Evolutionary conservation across 129 eudicot species (phyloP), one percentile per base, ranked within the genome.

Genomic region (Dittrichia graveolens): DNA sequence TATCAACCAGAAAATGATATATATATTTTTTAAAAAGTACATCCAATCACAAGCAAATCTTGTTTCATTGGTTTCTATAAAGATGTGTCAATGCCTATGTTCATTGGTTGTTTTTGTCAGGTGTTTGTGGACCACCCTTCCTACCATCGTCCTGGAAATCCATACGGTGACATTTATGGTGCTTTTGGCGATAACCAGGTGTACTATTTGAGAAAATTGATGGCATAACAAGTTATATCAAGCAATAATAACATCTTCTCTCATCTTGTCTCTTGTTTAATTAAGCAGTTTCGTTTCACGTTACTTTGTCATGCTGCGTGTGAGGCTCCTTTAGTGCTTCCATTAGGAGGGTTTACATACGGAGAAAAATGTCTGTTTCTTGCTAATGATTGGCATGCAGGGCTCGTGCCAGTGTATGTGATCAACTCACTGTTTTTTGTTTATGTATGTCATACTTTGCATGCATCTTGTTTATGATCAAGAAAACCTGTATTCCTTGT

Each of bases 101-200:
- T 24, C 2, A 2, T 24, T 24, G 31, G 31, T 67, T 73, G 47
- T 18, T 72, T 65, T 54, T 65, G 62, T 81, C 71, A 93, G 96
- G 96, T 93, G 45, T 93, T 93, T 78, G 95, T 93, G 69, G 96
- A 93, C 73, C 98, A 93, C 68, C 86, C 92, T 65, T 85, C 96
- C 4, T 92, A 83, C 81, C 96, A 87, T 72, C 86, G 96, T 39
- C 96, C 96, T 70, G 96, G 98, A 74, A 92, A 86, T 74, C 98
- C 96, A 5, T 93, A 93, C 54, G 98, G 98, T 70, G 95, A 89
- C 79, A 55, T 10, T 61, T 82, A 47, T 70, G 96, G 98, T 78
- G 96, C 98, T 54, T 92, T 89, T 85, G 96, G 92, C 63, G 96
- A 92, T 85, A 92, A 92, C 77, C 98, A 92, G 96, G 98, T 24